A percentile compares a stretch with the other conserved stretches of the same genome.
phyloP scores from a whole-genome alignment of 768 basidiomycete species.

The Coprinopsis sp. region DNA sequence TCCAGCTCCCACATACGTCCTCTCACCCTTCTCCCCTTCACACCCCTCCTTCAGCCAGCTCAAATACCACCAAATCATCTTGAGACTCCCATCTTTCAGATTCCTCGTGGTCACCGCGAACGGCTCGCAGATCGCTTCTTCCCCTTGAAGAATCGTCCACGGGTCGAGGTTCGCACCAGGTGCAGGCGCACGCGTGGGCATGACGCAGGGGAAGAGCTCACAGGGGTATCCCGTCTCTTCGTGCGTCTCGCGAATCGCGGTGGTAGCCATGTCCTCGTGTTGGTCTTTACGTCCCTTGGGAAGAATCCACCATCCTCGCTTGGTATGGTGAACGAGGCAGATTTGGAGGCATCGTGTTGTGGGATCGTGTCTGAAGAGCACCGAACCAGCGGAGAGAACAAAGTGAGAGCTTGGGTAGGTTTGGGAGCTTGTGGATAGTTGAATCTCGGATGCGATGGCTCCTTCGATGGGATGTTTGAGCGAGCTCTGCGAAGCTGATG shows the following conservation, averaged over 20 bases:
- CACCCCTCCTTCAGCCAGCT: conserved; percentile 28
- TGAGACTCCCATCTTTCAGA: conserved; percentile 25
- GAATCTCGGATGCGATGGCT: too few species aligned
- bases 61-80: conserved; percentile 52
- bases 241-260: conserved; percentile 58
- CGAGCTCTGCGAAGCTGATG: too few species aligned
- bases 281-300: conserved; percentile 62
- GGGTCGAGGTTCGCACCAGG: conserved; percentile 33
- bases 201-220: conserved; percentile 40
- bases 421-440: too few species aligned
- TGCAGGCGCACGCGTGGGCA: conserved; percentile 52
- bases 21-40: conserved; percentile 28
- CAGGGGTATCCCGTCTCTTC: conserved; percentile 65
- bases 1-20: conserved; percentile 37
- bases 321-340: conserved; percentile 33
- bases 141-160: conserved; percentile 17
- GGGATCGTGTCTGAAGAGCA: conserved; percentile 29
- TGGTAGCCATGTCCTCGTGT: conserved; percentile 44
- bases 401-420: conserved; percentile 23
- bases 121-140: conserved; percentile 27
- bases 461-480: too few species aligned
- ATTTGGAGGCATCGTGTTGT: conserved; percentile 25
- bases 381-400: conserved; percentile 37
- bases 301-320: conserved; percentile 34
- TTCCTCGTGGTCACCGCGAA: conserved; percentile 28